Conservation (phyloP, 345 rosid genomes). For the Dipteronia dyeriana region DNA sequence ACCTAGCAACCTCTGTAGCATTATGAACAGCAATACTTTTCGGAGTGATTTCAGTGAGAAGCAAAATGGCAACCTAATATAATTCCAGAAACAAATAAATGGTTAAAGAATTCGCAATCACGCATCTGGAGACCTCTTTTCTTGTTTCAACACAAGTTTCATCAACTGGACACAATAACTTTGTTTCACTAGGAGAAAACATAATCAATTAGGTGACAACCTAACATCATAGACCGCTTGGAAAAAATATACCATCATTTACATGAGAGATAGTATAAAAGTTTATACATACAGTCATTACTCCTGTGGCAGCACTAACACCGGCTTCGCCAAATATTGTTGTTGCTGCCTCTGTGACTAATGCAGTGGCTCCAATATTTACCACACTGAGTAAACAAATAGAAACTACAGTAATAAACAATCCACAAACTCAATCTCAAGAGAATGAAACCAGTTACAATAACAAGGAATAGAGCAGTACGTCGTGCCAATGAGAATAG, state of each 20-base stretch:
- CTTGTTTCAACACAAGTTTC: no score
- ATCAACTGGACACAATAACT: no score
- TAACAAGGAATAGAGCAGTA: slow-evolving; percentile 37
- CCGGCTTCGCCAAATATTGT: slow-evolving; percentile 99
- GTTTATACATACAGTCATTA: slow-evolving; percentile 81
- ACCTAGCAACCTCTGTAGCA: slow-evolving; percentile 89
- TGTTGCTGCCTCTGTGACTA: slow-evolving; percentile 98
- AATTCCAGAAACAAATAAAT: slow-evolving; percentile 15
- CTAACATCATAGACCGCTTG: no score
- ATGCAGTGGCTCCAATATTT: slow-evolving; percentile 98
- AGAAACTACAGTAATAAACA: slow-evolving; percentile 36
- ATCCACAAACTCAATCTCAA: slow-evolving; percentile 29
- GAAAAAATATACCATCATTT: not conserved
- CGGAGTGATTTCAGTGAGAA: slow-evolving; percentile 97
- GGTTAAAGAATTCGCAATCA: slow-evolving; percentile 16
- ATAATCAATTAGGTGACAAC: no score
- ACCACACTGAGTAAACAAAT: slow-evolving; percentile 65
- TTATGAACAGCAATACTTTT: slow-evolving; percentile 97
- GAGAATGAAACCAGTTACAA: slow-evolving; percentile 17
- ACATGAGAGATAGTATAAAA: not conserved
- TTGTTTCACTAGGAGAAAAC: no score
- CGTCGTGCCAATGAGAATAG: slow-evolving; percentile 99
- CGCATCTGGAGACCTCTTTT: no score
- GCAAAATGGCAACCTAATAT: slow-evolving; percentile 82
- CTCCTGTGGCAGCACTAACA: slow-evolving; percentile 98